Evolutionary conservation across 2,329 filamentous ascomycete genomes (phyloP).

Genomic region (Cladosporium phlei): DNA sequence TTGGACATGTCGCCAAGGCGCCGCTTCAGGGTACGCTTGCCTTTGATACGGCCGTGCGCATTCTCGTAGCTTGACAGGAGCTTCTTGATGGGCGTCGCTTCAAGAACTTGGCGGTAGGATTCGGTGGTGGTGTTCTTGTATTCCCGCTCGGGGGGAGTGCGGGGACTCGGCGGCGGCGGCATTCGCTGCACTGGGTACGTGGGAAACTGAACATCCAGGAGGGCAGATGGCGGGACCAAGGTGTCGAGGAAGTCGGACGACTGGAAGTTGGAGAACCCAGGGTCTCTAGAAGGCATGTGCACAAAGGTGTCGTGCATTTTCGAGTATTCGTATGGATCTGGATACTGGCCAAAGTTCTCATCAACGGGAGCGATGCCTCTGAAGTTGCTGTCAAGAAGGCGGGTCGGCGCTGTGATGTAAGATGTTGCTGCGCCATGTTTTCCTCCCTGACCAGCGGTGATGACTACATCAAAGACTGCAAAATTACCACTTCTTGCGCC

Average conservation of each 20-base stretch:
- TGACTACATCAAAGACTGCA: slow-evolving; percentile 26
- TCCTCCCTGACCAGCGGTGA: slow-evolving; percentile 26
- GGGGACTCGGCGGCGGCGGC: too few relatives aligned
- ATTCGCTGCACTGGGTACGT: too few relatives aligned
- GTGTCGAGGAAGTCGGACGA: too few relatives aligned
- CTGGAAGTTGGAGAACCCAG: too few relatives aligned
- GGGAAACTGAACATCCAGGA: too few relatives aligned
- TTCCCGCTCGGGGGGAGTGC: too few relatives aligned
- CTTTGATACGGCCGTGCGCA: slow-evolving; percentile 9
- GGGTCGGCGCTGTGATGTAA: slow-evolving; percentile 20
- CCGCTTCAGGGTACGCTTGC: slow-evolving; percentile 16
- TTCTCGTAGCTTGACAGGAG: neutral
- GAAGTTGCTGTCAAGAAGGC: slow-evolving; percentile 16
- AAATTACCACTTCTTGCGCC: slow-evolving; percentile 25
- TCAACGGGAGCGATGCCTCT: neutral
- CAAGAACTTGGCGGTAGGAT: neutral
- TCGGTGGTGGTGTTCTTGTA: neutral
- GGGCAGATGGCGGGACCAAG: too few relatives aligned
- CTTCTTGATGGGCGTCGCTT: neutral
- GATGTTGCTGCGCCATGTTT: slow-evolving; percentile 22
- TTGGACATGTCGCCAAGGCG: slow-evolving; percentile 17
- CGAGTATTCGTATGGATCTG: too few relatives aligned
- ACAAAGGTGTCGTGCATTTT: too few relatives aligned
- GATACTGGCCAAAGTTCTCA: too few relatives aligned
- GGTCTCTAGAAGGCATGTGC: too few relatives aligned